phyloP scores from a whole-genome alignment of 164 flowering plant genomes.

The Chimonanthus praecox region DNA sequence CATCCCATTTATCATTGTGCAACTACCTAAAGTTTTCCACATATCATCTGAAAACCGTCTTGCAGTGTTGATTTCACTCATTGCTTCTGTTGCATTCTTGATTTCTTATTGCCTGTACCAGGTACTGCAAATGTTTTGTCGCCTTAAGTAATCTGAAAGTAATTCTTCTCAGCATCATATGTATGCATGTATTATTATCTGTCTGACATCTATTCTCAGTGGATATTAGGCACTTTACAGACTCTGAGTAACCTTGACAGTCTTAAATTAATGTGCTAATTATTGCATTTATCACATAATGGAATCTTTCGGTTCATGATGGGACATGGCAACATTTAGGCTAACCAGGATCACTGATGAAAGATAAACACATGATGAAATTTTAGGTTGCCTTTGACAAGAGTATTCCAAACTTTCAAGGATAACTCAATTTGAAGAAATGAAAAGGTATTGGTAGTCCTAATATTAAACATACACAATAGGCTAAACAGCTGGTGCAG shows the following conservation, averaged over 20 bases:
- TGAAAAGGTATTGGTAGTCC: not conserved
- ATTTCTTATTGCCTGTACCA: slow-evolving; percentile 79
- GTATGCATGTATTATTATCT: not conserved
- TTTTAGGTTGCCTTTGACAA: no score
- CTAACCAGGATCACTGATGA: no score
- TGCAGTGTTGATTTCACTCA: slow-evolving; percentile 59
- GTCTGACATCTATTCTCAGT: not conserved
- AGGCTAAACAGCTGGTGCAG: not conserved
- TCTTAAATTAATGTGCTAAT: not conserved
- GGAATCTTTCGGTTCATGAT: no score
- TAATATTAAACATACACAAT: not conserved
- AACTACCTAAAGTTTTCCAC: slow-evolving; percentile 52
- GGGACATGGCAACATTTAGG: no score
- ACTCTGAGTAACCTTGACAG: not conserved
- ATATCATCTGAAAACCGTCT: slow-evolving; percentile 59
- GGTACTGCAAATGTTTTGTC: slow-evolving; percentile 31
- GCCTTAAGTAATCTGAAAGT: not conserved
- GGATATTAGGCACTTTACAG: not conserved
- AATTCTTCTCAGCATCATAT: not conserved
- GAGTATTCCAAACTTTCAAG: no score
- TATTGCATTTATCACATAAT: not conserved
- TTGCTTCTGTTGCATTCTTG: slow-evolving; percentile 46
- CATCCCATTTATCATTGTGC: slow-evolving; percentile 81
- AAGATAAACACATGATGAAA: no score
- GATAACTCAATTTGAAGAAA: no score